Evolutionary conservation across 2,329 filamentous ascomycete species (phyloP).

Genomic region (Phialophora macrospora): DNA sequence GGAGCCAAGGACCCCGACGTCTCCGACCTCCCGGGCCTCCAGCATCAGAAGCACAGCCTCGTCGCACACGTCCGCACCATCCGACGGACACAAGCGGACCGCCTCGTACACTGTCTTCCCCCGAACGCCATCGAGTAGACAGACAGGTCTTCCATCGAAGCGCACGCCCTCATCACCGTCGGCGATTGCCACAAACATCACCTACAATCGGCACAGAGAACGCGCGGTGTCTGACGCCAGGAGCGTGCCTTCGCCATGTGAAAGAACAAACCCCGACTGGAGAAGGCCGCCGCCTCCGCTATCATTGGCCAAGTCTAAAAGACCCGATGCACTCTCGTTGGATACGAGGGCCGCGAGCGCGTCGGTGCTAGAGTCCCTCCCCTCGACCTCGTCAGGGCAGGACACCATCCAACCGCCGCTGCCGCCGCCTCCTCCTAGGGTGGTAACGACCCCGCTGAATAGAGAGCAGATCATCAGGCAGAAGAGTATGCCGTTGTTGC

Average conservation of each 20-base stretch:
- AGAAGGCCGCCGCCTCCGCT: slow-evolving; percentile 1
- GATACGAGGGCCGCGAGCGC: slow-evolving; percentile 5
- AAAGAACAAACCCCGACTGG: not conserved
- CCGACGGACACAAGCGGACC: slow-evolving; percentile 7
- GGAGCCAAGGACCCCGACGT: slow-evolving; percentile 23
- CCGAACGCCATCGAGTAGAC: slow-evolving; percentile 17
- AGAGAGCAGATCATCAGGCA: slow-evolving; percentile 26
- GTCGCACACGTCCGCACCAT: slow-evolving; percentile 17
- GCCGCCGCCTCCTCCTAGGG: slow-evolving; percentile 1
- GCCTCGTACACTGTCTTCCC: slow-evolving; percentile 36
- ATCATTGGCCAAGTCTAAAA: slow-evolving; percentile 15
- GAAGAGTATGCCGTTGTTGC: slow-evolving; percentile 32
- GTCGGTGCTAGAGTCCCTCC: not conserved
- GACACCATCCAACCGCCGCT: slow-evolving; percentile 20
- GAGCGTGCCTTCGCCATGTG: not conserved
- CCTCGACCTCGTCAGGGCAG: not conserved
- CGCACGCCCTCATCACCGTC: slow-evolving; percentile 15
- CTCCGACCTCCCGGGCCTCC: slow-evolving; percentile 18
- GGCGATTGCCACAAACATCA: not conserved
- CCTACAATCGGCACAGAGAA: not conserved
- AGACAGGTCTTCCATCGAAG: not conserved
- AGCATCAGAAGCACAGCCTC: slow-evolving; percentile 28
- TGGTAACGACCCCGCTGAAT: slow-evolving; percentile 22
- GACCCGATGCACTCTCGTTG: slow-evolving; percentile 20
- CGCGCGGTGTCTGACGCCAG: not conserved